These are phyloP conservation scores for Apiospora rasikravindrae DNA, from an alignment of 2,329 filamentous ascomycete species.

Conservation along the genomic window DNA sequence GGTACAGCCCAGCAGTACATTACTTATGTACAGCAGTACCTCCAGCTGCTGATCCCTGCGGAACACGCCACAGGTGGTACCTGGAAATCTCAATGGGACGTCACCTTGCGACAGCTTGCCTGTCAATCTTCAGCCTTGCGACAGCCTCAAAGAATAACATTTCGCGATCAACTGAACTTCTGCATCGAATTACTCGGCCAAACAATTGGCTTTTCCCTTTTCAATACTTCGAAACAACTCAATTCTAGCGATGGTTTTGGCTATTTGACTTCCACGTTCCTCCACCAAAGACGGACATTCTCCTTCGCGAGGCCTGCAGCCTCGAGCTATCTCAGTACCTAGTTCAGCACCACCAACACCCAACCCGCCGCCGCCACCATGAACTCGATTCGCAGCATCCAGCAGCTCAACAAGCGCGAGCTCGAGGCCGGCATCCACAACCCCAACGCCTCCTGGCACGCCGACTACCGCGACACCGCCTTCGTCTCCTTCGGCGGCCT, in stretches of 20 bases:
- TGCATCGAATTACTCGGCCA: not conserved
- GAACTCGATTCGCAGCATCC: slow-evolving; percentile 93
- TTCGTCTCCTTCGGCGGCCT: slow-evolving; percentile 96
- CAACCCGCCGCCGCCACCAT: slow-evolving; percentile 55
- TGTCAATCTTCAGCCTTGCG: slow-evolving; percentile 1
- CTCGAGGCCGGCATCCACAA: slow-evolving; percentile 72
- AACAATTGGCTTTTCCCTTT: not conserved
- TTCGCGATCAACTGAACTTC: not conserved
- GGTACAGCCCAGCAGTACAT: not conserved
- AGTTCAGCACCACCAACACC: not conserved
- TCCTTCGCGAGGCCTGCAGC: not conserved
- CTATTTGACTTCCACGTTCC: not conserved
- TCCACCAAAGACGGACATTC: not conserved
- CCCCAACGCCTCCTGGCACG: slow-evolving; percentile 91
- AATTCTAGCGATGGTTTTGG: not conserved
- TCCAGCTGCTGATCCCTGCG: slow-evolving; percentile 1
- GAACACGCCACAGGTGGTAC: not conserved
- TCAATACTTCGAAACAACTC: not conserved
- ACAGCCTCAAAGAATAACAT: not conserved
- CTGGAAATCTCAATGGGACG: slow-evolving; percentile 8
- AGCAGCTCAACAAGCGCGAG: slow-evolving; percentile 91
- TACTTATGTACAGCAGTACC: not conserved
- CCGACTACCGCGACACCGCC: slow-evolving; percentile 96
- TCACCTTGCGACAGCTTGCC: not conserved
- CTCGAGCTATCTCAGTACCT: not conserved